Percentiles rank a stretch among this genome's conserved stretches.
Evolutionary conservation across 495 filamentous ascomycete species (phyloP).

Genomic region (Podospora pseudopauciseta): DNA sequence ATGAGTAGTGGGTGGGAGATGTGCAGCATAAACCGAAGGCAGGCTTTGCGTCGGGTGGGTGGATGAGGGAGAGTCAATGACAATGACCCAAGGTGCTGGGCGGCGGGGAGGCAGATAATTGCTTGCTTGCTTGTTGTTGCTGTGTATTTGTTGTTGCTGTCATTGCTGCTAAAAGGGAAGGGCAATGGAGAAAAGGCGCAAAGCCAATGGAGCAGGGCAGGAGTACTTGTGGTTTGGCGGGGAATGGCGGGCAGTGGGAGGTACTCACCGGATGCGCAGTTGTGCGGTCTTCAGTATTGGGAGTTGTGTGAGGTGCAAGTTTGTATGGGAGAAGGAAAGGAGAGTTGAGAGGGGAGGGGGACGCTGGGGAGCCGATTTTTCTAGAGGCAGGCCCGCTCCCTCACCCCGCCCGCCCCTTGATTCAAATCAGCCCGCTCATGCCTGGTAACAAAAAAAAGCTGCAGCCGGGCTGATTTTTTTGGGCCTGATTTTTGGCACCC

Average conservation of each 20-base stretch:
- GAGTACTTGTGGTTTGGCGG: conserved; percentile 28
- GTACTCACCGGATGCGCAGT: conserved; percentile 27
- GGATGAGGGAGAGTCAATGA: background rate
- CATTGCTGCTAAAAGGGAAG: background rate
- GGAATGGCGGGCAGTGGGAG: conserved; percentile 18
- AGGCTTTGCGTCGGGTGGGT: conserved; percentile 11
- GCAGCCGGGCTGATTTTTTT: conserved; percentile 36
- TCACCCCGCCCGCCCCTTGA: conserved; percentile 42
- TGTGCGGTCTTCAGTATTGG: conserved; percentile 27
- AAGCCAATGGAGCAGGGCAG: conserved; percentile 9
- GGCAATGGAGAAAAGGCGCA: conserved; percentile 1
- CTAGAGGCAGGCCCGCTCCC: conserved; percentile 42
- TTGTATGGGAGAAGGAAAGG: conserved; percentile 51
- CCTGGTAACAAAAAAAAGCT: conserved; percentile 39
- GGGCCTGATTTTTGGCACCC: conserved; percentile 29
- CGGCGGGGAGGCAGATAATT: conserved; percentile 6
- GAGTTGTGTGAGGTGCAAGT: conserved; percentile 30
- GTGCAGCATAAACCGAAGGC: conserved; percentile 1
- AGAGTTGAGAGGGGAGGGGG: conserved; percentile 54
- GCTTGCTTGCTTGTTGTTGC: too few species aligned
- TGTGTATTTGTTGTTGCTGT: too few species aligned
- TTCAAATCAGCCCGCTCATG: conserved; percentile 39
- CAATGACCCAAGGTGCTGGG: conserved; percentile 7
- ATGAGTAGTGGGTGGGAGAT: background rate
- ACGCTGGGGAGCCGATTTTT: conserved; percentile 54